phyloP scores from a whole-genome alignment of 345 rosid species.

The Cochlearia excelsa region DNA sequence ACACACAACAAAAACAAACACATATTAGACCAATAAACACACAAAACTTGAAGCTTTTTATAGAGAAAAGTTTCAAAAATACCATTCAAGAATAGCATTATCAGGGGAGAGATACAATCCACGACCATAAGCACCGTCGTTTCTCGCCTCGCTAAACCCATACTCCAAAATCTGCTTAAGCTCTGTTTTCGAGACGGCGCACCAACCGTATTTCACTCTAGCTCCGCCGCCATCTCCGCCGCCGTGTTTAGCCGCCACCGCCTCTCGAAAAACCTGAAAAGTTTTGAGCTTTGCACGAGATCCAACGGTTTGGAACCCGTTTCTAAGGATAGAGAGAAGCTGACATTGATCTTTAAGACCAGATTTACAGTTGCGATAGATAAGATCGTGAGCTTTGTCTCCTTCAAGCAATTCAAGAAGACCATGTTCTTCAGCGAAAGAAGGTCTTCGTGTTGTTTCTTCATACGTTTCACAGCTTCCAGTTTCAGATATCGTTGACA shows the following conservation, averaged over 20 bases:
- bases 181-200: constrained; percentile 45
- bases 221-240: constrained; percentile 43
- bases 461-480: constrained; percentile 48
- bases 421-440: constrained; percentile 29
- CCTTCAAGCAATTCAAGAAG: constrained; percentile 46
- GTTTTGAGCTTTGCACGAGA: constrained; percentile 56
- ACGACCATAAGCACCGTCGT: constrained; percentile 48
- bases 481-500: constrained; percentile 50
- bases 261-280: constrained; percentile 50
- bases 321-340: constrained; percentile 48
- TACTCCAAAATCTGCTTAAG: constrained; percentile 44
- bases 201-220: constrained; percentile 69
- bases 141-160: constrained; percentile 55
- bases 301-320: constrained; percentile 30
- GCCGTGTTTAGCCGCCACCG: constrained; percentile 46
- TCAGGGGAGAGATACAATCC: constrained; percentile 68
- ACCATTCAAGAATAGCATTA: constrained; percentile 64
- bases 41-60: not conserved
- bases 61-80: not conserved
- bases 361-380: constrained; percentile 45
- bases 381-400: constrained; percentile 46
- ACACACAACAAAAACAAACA: not conserved
- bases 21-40: not conserved
- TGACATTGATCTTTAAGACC: constrained; percentile 41
- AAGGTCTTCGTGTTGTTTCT: not conserved